Conservation (phyloP, 2,329 filamentous ascomycete genomes). For the Dothidotthia symphoricarpi region DNA sequence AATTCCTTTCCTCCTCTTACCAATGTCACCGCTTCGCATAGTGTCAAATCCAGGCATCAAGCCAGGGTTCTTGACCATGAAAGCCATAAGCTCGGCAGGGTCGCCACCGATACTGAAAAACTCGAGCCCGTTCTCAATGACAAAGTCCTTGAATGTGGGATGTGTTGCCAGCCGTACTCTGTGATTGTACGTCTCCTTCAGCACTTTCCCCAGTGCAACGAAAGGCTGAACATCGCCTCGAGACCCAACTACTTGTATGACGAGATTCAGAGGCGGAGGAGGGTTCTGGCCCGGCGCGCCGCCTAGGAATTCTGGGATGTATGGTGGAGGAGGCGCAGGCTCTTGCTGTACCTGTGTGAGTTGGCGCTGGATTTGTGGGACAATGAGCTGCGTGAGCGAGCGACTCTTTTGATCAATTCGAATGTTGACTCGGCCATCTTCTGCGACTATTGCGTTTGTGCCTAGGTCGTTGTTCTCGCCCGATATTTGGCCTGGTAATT, state of each 20-base stretch:
- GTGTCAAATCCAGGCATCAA: constrained; percentile 80
- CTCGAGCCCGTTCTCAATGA: constrained; percentile 51
- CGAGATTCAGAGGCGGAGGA: constrained; percentile 50
- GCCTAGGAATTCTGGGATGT: constrained; percentile 71
- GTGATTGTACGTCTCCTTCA: constrained; percentile 51
- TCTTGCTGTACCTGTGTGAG: constrained; percentile 49
- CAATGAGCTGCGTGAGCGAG: constrained; percentile 38
- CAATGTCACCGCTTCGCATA: constrained; percentile 73
- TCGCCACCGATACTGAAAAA: constrained; percentile 53
- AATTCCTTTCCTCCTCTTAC: constrained; percentile 70
- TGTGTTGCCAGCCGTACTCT: constrained; percentile 51
- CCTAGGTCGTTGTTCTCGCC: constrained; percentile 42
- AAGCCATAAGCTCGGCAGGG: constrained; percentile 60
- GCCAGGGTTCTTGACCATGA: constrained; percentile 87
- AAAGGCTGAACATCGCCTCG: constrained; percentile 54
- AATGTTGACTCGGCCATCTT: constrained; percentile 45
- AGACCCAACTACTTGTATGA: constrained; percentile 51
- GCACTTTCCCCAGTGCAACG: constrained; percentile 50
- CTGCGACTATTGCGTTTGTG: constrained; percentile 46
- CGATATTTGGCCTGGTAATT: constrained; percentile 41
- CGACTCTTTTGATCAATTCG: constrained; percentile 41
- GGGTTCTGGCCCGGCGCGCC: constrained; percentile 59
- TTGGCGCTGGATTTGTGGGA: constrained; percentile 41
- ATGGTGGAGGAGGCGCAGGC: constrained; percentile 61
- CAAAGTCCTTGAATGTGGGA: constrained; percentile 50